Evolutionary conservation across 164 flowering plant genomes (phyloP), one percentile per base, ranked within the genome.

Genomic region (Liriodendron chinense): DNA sequence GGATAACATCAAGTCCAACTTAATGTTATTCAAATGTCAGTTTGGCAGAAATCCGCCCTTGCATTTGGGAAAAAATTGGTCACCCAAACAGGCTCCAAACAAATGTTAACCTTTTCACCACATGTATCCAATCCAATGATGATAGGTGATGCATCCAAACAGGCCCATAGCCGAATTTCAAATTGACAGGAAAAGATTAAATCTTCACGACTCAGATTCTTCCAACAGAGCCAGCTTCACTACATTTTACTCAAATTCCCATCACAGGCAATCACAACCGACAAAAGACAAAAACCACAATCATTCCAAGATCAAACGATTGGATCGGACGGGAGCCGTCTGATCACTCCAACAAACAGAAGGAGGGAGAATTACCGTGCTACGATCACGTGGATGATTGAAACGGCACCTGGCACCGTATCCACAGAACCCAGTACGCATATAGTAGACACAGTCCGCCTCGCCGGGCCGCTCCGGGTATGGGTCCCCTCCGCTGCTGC

Each of bases 381-480:
- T 72, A n/a, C 94, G 98, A 85, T 93, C 89, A 10, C 82, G 90
- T 26, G 98, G 98, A 75, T 94, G 98, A 80, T 93, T 89, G 75
- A 81, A 93, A 2, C 98, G 90, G 81, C 98, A 94, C 79, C 90
- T 82, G 72, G 80, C 73, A 22, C 98, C 98, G 47, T 85, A 94
- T 4, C 94, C 91, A 68, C 97, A 94, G 53, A 80, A 80, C 75
- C 98, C 98, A 13, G 94, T 94, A 10, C 93, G 83, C 92, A 93
- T 85, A 69, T 91, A 94, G 81, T 87, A 93, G 9, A 79, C 86
- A 67, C 98, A 94, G 72, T 89, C 89, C 4, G 91, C 79, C 78
- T 82, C 87, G 47, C 93, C 94, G 7, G 85, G 90, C 9, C 97
- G 87, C 84, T 91, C 94, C 63, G 98, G 98, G 78, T 88, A 94